These are phyloP conservation scores for Exophiala viscosa DNA, from an alignment of 2,329 filamentous ascomycete species.

Conservation along the genomic window DNA sequence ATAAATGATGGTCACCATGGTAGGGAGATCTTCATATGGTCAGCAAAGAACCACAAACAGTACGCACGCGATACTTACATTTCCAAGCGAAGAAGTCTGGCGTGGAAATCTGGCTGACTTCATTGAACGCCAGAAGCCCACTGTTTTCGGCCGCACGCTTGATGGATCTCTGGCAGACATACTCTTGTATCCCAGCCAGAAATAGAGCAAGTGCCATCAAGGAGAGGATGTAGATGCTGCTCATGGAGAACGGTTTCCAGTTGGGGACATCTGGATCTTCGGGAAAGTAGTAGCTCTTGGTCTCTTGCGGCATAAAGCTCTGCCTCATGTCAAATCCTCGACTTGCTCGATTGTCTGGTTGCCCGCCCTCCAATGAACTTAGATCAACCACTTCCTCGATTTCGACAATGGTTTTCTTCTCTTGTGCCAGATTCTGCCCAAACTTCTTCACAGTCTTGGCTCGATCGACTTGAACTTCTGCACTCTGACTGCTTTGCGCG, in stretches of 20 bases:
- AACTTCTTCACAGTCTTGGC: conserved; percentile 32
- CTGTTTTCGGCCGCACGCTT: conserved; percentile 37
- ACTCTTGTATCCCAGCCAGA: conserved; percentile 35
- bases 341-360: conserved; percentile 13
- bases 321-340: conserved; percentile 12
- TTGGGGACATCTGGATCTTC: conserved; percentile 35
- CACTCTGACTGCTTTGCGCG: neutral
- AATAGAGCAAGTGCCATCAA: conserved; percentile 32
- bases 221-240: conserved; percentile 31
- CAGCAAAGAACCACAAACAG: neutral
- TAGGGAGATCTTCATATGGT: conserved; percentile 35
- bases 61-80: conserved; percentile 22
- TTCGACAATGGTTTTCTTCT: conserved; percentile 43
- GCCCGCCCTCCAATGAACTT: conserved; percentile 37
- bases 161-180: conserved; percentile 32
- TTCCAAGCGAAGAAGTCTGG: conserved; percentile 37
- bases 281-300: conserved; percentile 35
- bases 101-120: conserved; percentile 29
- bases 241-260: conserved; percentile 37
- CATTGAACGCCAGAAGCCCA: conserved; percentile 33
- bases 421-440: conserved; percentile 42
- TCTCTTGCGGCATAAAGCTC: conserved; percentile 27
- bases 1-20: conserved; percentile 47
- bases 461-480: conserved; percentile 17
- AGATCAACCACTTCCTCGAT: conserved; percentile 43